Evolutionary conservation across 768 basidiomycete species (phyloP), one percentile per base, ranked within the genome.

Genomic region (Hysterangium stoloniferum): DNA sequence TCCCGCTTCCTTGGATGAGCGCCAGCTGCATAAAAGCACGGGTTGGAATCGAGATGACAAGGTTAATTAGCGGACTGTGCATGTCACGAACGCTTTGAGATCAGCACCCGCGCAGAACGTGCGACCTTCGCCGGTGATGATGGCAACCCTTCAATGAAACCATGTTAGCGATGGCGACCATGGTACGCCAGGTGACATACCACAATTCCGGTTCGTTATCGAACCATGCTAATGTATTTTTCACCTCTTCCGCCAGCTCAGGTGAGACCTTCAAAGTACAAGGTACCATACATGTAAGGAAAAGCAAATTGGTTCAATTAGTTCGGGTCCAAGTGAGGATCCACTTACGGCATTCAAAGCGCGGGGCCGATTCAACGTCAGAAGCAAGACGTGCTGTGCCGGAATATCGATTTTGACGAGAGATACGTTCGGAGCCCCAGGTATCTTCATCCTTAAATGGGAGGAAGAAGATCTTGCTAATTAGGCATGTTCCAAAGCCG

Each of bases 31-130:
- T 24, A n/a, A 7, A 36, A n/a, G 5, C 15, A 31, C 24, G 32
- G 24, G 41, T 9, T n/a, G 22, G 24, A 45, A 28, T 17, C 43
- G 4, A 12, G 2, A 4, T 8, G 4, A 4, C 28, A 47, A 47
- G 19, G 32, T 19, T 20, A 48, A 33, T 35, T 32, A 34, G 28
- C 19, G 8, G 20, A 3, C 33, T 6, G 33, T 8, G 33, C 31
- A 11, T 38, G 27, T 4, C n/a, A 72, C 79, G 52, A 61, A 86
- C 84, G 75, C 76, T 66, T 80, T 80, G 44, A 90, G 71, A 63
- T 90, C 88, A 33, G 84, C 84, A 13, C 87, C 88, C 13, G 86
- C 85, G 57, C 86, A 88, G 65, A 91, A 91, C 1, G 74, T 60
- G 37, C 79, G 76, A 9, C 86, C 86, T 54, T 75, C 72, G 20